Percentiles rank a stretch among this genome's conserved stretches.
These are phyloP conservation scores for Sphagnurus paluster DNA, from an alignment of 1,284 basidiomycete genomes.

Conservation along the genomic window DNA sequence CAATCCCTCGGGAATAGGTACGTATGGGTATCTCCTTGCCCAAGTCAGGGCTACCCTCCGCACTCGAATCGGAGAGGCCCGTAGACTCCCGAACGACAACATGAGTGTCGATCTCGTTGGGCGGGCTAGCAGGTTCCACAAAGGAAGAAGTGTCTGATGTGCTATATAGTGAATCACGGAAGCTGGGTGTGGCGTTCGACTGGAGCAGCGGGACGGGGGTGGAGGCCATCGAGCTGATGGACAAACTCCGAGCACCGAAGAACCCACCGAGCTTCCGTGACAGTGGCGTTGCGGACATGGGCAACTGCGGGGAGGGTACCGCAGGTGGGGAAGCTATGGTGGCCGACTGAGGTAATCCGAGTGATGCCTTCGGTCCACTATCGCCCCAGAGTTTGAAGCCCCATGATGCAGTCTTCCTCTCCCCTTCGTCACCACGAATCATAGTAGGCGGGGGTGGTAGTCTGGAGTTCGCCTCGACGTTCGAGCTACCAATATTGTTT, in stretches of 20 bases:
- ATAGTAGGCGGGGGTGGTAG: constrained; percentile 61
- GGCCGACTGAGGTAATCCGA: constrained; percentile 10
- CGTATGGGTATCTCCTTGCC: constrained; percentile 22
- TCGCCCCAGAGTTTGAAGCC: constrained; percentile 67
- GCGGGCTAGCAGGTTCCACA: constrained; percentile 56
- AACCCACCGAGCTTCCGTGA: constrained; percentile 67
- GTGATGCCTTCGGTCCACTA: constrained; percentile 10
- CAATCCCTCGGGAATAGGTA: constrained; percentile 15
- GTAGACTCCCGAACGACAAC: constrained; percentile 37
- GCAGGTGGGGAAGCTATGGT: constrained; percentile 18
- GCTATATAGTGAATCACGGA: constrained; percentile 44
- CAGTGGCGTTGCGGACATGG: constrained; percentile 37
- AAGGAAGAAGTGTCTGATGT: constrained; percentile 57
- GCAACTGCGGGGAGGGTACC: constrained; percentile 21
- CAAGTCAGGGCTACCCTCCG: constrained; percentile 14
- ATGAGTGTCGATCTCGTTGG: constrained; percentile 36
- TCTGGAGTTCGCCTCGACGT: constrained; percentile 28
- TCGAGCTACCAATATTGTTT: constrained; percentile 50
- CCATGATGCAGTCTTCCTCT: constrained; percentile 45
- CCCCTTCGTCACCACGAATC: constrained; percentile 39
- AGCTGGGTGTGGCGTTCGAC: constrained; percentile 29
- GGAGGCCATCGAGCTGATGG: constrained; percentile 22
- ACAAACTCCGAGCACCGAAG: constrained; percentile 52
- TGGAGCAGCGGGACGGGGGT: constrained; percentile 31
- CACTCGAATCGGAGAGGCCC: constrained; percentile 23